A percentile compares a stretch with the other conserved stretches of the same genome.
Conservation (phyloP, 1,139 yeast genomes). For the Fermentozyma sake region DNA sequence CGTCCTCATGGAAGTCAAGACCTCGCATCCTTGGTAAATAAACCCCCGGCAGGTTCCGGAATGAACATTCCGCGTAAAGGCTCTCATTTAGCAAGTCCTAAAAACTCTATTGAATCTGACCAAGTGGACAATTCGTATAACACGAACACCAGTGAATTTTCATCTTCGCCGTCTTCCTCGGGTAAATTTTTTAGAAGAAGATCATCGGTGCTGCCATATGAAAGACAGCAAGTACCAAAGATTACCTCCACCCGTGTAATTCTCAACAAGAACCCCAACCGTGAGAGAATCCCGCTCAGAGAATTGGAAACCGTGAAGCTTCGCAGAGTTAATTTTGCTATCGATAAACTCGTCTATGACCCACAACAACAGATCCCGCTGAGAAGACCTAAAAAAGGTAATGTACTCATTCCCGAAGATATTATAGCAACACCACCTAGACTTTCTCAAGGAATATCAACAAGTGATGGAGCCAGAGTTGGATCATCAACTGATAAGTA, state of each 20-base stretch:
- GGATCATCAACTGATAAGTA: constrained; percentile 22
- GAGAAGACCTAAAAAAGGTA: constrained; percentile 74
- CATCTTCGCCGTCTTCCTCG: neutral
- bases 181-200: constrained; percentile 4
- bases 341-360: constrained; percentile 63
- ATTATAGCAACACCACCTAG: constrained; percentile 58
- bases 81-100: constrained; percentile 1
- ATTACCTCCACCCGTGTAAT: constrained; percentile 22
- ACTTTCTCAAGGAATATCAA: constrained; percentile 58
- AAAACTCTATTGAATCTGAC: no score
- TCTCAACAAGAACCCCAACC: constrained; percentile 44
- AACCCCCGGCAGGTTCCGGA: constrained; percentile 19
- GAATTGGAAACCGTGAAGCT: constrained; percentile 37
- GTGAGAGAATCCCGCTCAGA: constrained; percentile 32
- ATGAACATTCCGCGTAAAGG: constrained; percentile 2
- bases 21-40: constrained; percentile 17
- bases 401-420: constrained; percentile 74
- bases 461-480: constrained; percentile 25
- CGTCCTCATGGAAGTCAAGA: constrained; percentile 16
- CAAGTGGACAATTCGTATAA: no score
- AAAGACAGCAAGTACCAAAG: constrained; percentile 1
- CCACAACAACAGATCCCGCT: constrained; percentile 97
- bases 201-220: constrained; percentile 4
- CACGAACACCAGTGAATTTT: no score
- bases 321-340: constrained; percentile 70